Evolutionary conservation across 768 basidiomycete genomes (phyloP).

Genomic region (Podaxis sp.): DNA sequence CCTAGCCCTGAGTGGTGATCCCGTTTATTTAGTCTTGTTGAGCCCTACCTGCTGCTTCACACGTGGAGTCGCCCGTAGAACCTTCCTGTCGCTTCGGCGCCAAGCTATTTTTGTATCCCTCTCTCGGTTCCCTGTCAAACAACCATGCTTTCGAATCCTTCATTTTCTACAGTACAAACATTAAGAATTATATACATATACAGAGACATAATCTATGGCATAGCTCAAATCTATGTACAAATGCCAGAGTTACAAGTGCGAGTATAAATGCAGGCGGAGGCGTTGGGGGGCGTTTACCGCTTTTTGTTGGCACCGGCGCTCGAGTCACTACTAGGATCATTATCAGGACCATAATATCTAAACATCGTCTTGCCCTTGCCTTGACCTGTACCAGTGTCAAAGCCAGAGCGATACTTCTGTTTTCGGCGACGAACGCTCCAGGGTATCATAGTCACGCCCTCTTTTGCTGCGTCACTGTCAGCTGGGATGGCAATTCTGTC

Average conservation of each 20-base stretch:
- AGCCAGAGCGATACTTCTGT: conserved; percentile 13
- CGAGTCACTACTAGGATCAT: neutral
- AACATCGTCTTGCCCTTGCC: conserved; percentile 17
- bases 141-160: neutral
- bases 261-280: neutral
- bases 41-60: neutral
- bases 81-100: neutral
- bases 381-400: conserved; percentile 12
- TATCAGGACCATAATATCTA: conserved; percentile 16
- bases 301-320: conserved; percentile 1
- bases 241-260: neutral
- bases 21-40: neutral
- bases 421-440: conserved; percentile 15
- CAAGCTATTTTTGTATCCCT: conserved; percentile 7
- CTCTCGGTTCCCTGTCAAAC: neutral
- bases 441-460: conserved; percentile 15
- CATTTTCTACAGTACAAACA: neutral
- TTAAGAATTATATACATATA: conserved; percentile 3
- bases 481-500: conserved; percentile 12
- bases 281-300: neutral
- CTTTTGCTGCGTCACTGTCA: conserved; percentile 13
- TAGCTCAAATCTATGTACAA: neutral
- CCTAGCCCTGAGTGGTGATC: no score
- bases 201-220: neutral
- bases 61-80: neutral